Base-by-base conservation (phyloP, 768 basidiomycete species). In the Guyanaporus albipodus region DNA sequence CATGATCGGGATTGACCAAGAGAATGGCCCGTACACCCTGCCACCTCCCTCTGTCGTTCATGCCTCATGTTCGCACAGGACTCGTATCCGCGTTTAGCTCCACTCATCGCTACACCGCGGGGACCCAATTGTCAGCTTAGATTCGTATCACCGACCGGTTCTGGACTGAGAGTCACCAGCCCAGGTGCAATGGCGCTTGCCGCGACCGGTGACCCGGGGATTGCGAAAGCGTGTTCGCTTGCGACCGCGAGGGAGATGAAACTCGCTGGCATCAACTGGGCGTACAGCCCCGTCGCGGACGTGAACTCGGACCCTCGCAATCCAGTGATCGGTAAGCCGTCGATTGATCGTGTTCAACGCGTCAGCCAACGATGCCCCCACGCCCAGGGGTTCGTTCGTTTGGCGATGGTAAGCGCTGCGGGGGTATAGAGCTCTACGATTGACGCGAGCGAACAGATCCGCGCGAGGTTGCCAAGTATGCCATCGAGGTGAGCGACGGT, bases 111-210 rank as follows among this genome's bases (percentile, higher is more conserved):
- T 44, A 61, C 8, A 66, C 63, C 0, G 78, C 79, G 14, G 83
- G 82, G 0, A 83, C 85, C 3, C 82, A 83, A 50, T 86, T 85
- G 85, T 83, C 51, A 57, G 80, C 71, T 38, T 29, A 35, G 15
- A 17, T 11, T 15, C 8, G 17, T n/a, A 9, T 11, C 18, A 4
- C 44, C 32, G 9, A 19, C 27, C 27, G 11, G 27, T n/a, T 26
- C 8, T n/a, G 23, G 9, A 15, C 40, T 49, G 32, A 48, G 19
- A 26, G 28, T 21, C 38, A 8, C 10, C 42, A 86, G 85, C 47
- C 85, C 85, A 14, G 85, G 83, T 0, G 84, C 85, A 6, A 87
- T 86, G 85, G 80, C 83, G 0, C 68, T 83, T 2, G 80, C 80
- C 3, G 80, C 83, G 4, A 75, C 79, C 0, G 66, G 67, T 3